phyloP scores from a whole-genome alignment of 306 rosid genomes.

The Canavalia gladiata region DNA sequence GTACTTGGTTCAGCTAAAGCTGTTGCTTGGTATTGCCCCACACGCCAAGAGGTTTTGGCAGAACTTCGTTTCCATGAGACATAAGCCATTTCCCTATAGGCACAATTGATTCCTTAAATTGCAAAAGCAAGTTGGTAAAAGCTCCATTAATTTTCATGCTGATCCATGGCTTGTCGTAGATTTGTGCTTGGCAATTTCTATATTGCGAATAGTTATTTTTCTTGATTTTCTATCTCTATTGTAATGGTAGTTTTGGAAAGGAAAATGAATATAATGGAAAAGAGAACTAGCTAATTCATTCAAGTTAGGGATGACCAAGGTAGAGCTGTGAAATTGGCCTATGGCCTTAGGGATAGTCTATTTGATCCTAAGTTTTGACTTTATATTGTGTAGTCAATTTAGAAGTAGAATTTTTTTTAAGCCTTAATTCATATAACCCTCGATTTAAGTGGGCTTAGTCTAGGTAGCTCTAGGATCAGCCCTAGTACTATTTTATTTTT shows the following conservation, averaged over 20 bases:
- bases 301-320: constrained; percentile 1
- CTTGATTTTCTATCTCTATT: constrained; percentile 8
- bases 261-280: not conserved
- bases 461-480: too few species aligned
- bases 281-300: constrained; percentile 19
- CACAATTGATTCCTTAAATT: constrained; percentile 38
- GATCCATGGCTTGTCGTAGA: not conserved
- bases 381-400: too few species aligned
- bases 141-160: constrained; percentile 18
- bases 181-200: constrained; percentile 24
- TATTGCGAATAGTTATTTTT: constrained; percentile 17
- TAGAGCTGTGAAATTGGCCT: not conserved
- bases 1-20: constrained; percentile 98
- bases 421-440: too few species aligned
- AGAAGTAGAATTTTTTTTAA: too few species aligned
- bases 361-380: too few species aligned
- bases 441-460: too few species aligned
- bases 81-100: constrained; percentile 39
- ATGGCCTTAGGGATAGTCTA: not conserved
- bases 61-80: constrained; percentile 94
- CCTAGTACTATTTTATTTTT: too few species aligned
- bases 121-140: constrained; percentile 14
- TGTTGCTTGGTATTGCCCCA: constrained; percentile 93
- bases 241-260: not conserved
- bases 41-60: constrained; percentile 80